These are phyloP conservation scores for Claviceps humidiphila DNA, from an alignment of 2,329 filamentous ascomycete genomes.

Conservation along the genomic window DNA sequence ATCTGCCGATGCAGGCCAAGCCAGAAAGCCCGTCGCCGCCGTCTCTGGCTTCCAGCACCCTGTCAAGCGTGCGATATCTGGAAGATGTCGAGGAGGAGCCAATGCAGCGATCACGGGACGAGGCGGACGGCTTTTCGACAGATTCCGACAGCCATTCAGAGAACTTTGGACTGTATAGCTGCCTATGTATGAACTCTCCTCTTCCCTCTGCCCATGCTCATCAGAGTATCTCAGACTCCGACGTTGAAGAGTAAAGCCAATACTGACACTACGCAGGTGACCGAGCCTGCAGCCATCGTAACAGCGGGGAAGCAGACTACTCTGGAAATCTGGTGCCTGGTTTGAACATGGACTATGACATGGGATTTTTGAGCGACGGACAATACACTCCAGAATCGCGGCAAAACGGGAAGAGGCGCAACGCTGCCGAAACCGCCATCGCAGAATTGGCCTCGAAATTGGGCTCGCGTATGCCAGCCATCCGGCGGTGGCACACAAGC, in stretches of 20 bases:
- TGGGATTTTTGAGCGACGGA: conserved; percentile 52
- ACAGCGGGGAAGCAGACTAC: conserved; percentile 28
- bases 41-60: conserved; percentile 23
- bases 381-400: conserved; percentile 37
- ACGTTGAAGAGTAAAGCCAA: conserved; percentile 8
- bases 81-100: conserved; percentile 80
- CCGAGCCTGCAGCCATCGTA: conserved; percentile 44
- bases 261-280: conserved; percentile 34
- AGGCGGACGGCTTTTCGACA: conserved; percentile 15
- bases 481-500: conserved; percentile 36
- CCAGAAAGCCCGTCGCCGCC: conserved; percentile 11
- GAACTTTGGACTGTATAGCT: conserved; percentile 44
- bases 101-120: conserved; percentile 55
- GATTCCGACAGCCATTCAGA: conserved; percentile 15
- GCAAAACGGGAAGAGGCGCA: conserved; percentile 39
- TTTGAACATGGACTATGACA: conserved; percentile 48
- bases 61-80: conserved; percentile 52
- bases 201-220: not conserved
- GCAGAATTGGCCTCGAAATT: conserved; percentile 52
- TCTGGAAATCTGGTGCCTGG: conserved; percentile 25
- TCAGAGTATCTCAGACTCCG: not conserved
- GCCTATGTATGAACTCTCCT: conserved; percentile 51
- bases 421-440: conserved; percentile 44
- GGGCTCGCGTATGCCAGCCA: conserved; percentile 44
- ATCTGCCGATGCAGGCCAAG: conserved; percentile 33